Conservation (phyloP, 139 green algal species). For the Chlamydomonas asymmetrica region DNA sequence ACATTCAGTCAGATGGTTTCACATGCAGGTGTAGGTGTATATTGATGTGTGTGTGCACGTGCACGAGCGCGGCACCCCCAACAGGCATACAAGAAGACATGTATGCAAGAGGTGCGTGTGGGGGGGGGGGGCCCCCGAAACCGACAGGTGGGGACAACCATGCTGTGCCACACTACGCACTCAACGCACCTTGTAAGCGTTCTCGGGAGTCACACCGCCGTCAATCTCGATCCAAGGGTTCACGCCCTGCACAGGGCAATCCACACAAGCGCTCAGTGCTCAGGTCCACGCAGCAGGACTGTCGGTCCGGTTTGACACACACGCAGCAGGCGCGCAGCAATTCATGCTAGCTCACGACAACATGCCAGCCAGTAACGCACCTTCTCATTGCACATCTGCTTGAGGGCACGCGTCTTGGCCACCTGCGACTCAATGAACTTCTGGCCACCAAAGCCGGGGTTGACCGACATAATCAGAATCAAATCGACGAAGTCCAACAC, state of each 20-base stretch:
- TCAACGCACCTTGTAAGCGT: constrained; percentile 85
- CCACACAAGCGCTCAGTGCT: background rate
- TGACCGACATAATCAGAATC: constrained; percentile 98
- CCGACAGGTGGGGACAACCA: background rate
- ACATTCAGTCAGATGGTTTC: background rate
- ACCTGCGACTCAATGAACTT: constrained; percentile 97
- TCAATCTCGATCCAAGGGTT: constrained; percentile 99
- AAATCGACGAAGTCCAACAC: constrained; percentile 91
- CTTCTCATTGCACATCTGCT: constrained; percentile 87
- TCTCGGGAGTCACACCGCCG: constrained; percentile 91
- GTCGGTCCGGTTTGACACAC: background rate
- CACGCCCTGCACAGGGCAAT: constrained; percentile 67
- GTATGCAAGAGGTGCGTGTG: background rate
- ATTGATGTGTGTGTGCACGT: too few species aligned
- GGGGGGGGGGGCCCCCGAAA: too few species aligned
- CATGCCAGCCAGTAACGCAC: constrained; percentile 11
- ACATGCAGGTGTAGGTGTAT: too few species aligned
- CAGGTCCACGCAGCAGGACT: background rate
- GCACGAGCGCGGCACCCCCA: too few species aligned
- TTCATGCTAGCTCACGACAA: background rate
- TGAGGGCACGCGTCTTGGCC: constrained; percentile 89
- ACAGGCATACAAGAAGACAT: background rate
- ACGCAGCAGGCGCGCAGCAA: background rate
- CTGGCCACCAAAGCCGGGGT: constrained; percentile 98
- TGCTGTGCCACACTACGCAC: background rate